Evolutionary conservation across 805 yeast genomes (phyloP).

Genomic region (Schwanniomyces pseudopolymorphus): DNA sequence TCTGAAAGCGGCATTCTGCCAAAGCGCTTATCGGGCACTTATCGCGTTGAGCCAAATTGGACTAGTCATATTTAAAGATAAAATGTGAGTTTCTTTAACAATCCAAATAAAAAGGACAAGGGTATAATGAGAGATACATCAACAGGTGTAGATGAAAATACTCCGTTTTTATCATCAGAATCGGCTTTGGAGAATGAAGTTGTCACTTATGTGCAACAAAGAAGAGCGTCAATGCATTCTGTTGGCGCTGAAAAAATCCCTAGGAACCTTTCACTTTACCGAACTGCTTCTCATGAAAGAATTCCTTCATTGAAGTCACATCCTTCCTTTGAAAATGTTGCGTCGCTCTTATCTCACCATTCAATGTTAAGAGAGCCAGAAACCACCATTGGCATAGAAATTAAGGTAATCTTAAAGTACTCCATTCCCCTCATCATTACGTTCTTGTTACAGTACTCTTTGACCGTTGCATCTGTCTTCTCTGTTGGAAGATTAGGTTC

Average conservation of each 20-base stretch:
- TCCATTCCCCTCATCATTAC: slow-evolving; percentile 64
- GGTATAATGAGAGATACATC: neutral
- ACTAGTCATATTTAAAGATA: neutral
- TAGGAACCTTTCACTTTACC: neutral
- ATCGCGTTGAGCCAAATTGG: neutral
- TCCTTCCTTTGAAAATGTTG: slow-evolving; percentile 8
- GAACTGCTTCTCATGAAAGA: slow-evolving; percentile 5
- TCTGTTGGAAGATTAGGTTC: slow-evolving; percentile 75
- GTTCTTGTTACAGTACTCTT: slow-evolving; percentile 66
- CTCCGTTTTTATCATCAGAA: slow-evolving; percentile 11
- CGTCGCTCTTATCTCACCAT: slow-evolving; percentile 25
- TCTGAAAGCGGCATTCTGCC: neutral
- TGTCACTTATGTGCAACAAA: slow-evolving; percentile 36
- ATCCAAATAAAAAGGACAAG: neutral
- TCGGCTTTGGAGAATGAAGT: slow-evolving; percentile 35
- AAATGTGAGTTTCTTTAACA: neutral
- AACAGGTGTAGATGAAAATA: slow-evolving; percentile 10
- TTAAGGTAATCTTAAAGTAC: slow-evolving; percentile 35
- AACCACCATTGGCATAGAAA: slow-evolving; percentile 40
- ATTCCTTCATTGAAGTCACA: slow-evolving; percentile 5
- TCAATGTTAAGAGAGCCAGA: slow-evolving; percentile 39
- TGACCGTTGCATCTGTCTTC: slow-evolving; percentile 75
- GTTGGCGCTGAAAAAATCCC: slow-evolving; percentile 24
- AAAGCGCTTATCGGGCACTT: neutral
- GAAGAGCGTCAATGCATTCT: slow-evolving; percentile 38